Evolutionary conservation across 2,329 filamentous ascomycete genomes (phyloP), one percentile per base, ranked within the genome.

Genomic region (Fusarium albosuccineum): DNA sequence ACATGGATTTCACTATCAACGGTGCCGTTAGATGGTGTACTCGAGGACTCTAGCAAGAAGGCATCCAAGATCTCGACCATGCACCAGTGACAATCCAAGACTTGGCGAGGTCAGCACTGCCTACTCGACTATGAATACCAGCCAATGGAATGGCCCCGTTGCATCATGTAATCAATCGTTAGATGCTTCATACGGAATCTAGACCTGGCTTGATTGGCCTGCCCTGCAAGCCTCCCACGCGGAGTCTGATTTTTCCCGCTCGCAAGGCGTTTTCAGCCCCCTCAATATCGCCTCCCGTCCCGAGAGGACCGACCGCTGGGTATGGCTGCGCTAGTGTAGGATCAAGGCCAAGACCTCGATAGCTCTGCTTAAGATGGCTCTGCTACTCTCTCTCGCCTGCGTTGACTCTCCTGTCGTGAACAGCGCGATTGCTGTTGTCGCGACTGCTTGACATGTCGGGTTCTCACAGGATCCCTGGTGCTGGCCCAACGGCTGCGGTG

Each of bases 101-200:
- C 22, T 22, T 22, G 22, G 36, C 39, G 26, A 11, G 29, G 40
- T 57, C 56, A 64, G 51, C 63, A 57, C 48, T 37, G 55, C 56
- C 49, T 41, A 26, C 48, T 55, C 45, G 53, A 27, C 61, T 57
- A 63, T 66, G 36, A 63, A 55, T 51, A 46, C 40, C 34, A 34
- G 49, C 70, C 67, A 72, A 72, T 70, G 16, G 30, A 33, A 44
- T n/a, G 13, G 7, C 5, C n/a, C 29, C 26, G 22, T 45, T 16
- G n/a, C 16, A 44, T 61, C 37, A 39, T 46, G 27, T 61, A 50
- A 61, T 45, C 50, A 53, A 11, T 56, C 33, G 54, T 45, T 30
- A 22, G 16, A 49, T 26, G 49, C 46, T 57, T 44, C 36, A 37
- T 62, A 57, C 49, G 14, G 37, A 45, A 55, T 39, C 14, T 49